These are phyloP conservation scores for Lactifluus subvellereus DNA, from an alignment of 768 basidiomycete genomes.

Conservation along the genomic window DNA sequence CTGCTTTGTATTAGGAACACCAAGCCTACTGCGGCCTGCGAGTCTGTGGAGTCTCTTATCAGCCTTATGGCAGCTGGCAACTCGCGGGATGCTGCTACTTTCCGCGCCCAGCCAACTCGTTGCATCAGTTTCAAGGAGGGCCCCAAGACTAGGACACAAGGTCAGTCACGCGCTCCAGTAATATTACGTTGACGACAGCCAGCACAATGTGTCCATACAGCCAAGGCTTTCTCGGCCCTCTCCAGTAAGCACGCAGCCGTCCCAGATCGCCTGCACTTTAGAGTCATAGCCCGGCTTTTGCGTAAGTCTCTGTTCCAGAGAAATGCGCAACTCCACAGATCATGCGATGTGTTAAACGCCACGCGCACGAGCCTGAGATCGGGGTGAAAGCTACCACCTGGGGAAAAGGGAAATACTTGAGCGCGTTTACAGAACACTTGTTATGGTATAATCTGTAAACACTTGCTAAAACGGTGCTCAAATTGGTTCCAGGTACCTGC, in stretches of 20 bases:
- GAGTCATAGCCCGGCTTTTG: neutral
- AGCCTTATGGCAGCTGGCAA: neutral
- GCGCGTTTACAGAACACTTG: neutral
- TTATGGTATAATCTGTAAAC: neutral
- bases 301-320: neutral
- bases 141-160: neutral
- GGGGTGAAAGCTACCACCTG: too few relatives aligned
- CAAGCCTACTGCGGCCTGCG: constrained; percentile 1
- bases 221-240: neutral
- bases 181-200: neutral
- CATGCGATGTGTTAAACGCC: neutral
- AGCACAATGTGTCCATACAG: neutral
- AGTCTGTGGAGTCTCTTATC: constrained; percentile 13
- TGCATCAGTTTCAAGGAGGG: constrained; percentile 3
- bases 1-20: neutral
- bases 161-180: neutral
- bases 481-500: neutral
- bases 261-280: neutral
- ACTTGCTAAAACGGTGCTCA: neutral
- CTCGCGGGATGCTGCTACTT: neutral
- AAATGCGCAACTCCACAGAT: neutral
- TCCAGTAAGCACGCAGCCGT: neutral
- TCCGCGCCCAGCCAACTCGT: neutral
- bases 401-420: neutral
- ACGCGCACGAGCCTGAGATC: neutral